phyloP scores from a whole-genome alignment of 768 basidiomycete species.

The Royoungia palumana region DNA sequence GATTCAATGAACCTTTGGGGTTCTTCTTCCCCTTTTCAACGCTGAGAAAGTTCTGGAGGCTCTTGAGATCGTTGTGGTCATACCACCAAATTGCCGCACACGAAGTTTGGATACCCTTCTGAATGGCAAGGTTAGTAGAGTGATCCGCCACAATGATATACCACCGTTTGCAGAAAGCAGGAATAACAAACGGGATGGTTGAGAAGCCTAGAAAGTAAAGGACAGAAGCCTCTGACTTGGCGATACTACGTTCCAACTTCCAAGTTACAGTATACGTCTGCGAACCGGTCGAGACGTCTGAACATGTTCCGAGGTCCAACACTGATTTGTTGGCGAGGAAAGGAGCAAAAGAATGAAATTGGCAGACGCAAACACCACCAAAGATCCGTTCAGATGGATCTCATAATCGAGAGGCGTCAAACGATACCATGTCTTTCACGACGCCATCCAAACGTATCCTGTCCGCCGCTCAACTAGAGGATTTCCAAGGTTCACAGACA shows the following conservation, averaged over 20 bases:
- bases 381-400: no score
- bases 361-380: no score
- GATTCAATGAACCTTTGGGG: conserved; percentile 74
- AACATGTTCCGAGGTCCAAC: no score
- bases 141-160: conserved; percentile 97
- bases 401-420: no score
- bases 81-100: conserved; percentile 92
- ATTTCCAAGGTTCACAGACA: conserved; percentile 76
- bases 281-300: no score
- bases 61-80: conserved; percentile 92
- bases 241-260: conserved; percentile 90
- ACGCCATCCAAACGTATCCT: conserved; percentile 72
- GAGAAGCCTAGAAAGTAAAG: conserved; percentile 94
- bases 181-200: conserved; percentile 89
- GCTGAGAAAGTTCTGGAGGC: conserved; percentile 81
- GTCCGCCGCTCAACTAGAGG: conserved; percentile 68
- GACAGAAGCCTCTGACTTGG: conserved; percentile 85
- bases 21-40: conserved; percentile 89
- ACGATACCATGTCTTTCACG: conserved; percentile 37
- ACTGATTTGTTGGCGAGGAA: no score
- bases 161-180: conserved; percentile 95
- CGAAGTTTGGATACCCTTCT: conserved; percentile 93
- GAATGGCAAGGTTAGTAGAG: conserved; percentile 88
- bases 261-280: conserved; percentile 88
- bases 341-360: no score